These are phyloP conservation scores for Neurospora sp. DNA, from an alignment of 495 filamentous ascomycete genomes.

Conservation along the genomic window DNA sequence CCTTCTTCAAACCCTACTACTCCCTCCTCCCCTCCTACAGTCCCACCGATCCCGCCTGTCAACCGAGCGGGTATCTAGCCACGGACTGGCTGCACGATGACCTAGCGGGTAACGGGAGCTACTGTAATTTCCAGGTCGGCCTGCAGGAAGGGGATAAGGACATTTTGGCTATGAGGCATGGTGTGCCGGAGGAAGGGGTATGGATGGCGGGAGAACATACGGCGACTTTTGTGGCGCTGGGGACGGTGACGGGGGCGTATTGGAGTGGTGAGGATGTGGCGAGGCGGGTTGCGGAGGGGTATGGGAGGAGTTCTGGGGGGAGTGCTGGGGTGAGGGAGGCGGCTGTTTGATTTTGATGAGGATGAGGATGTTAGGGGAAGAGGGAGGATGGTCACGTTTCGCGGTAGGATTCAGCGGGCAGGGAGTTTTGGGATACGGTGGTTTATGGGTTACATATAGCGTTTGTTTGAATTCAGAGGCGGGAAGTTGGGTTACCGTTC, in stretches of 20 bases:
- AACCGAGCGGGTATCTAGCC: slow-evolving; percentile 50
- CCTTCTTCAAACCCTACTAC: slow-evolving; percentile 69
- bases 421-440: not conserved
- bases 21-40: slow-evolving; percentile 61
- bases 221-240: slow-evolving; percentile 76
- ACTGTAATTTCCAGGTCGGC: slow-evolving; percentile 80
- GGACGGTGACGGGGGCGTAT: slow-evolving; percentile 82
- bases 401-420: not conserved
- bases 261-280: slow-evolving; percentile 84
- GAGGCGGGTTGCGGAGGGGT: slow-evolving; percentile 43
- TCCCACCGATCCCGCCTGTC: slow-evolving; percentile 41
- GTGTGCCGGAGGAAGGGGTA: slow-evolving; percentile 56
- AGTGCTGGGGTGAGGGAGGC: not conserved
- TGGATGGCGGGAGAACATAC: slow-evolving; percentile 97
- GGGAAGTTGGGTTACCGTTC: not conserved
- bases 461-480: not conserved
- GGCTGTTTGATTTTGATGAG: not conserved
- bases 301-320: slow-evolving; percentile 10
- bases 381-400: not conserved
- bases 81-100: slow-evolving; percentile 79
- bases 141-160: slow-evolving; percentile 61
- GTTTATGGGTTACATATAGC: not conserved
- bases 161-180: slow-evolving; percentile 61
- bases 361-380: not conserved
- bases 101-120: slow-evolving; percentile 81